Base-by-base conservation (phyloP, 768 basidiomycete genomes). In the Serendipita vermifera region DNA sequence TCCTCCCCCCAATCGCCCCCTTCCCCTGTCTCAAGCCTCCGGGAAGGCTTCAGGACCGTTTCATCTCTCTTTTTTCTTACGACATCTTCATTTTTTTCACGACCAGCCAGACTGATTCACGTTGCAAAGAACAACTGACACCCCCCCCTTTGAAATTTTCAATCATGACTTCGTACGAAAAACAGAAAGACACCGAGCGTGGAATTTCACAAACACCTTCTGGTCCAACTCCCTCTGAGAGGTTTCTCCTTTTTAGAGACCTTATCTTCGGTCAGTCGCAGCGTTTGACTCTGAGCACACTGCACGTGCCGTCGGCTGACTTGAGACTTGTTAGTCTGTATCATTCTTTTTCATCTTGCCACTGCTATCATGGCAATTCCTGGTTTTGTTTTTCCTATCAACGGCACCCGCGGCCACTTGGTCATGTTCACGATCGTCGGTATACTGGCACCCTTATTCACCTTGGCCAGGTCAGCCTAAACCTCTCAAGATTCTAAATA, bases 81-180 rank as follows among this genome's bases (percentile, higher is more conserved):
- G 46, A 51, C 46, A 11, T n/a, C n/a, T n/a, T n/a, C n/a, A n/a
- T 51, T 51, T 51, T 27, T 31, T 26, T 51, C n/a, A 51, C 46
- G 46, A 51, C 46, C 46, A 51, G 46, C 46, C 11, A 51, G 46
- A 15, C 46, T 51, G 46, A 51, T n/a, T n/a, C n/a, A n/a, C n/a
- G n/a, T n/a, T n/a, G n/a, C n/a, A n/a, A 31, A 22, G 22, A 26
- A 22, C 46, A 22, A 9, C 11, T 51, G 5, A 15, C 11, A 24
- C 15, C 39, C 3, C 17, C 39, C 5, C 39, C 26, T 20, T 41
- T 6, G 17, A 41, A 26, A 26, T 20, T 26, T 41, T 17, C 39
- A 22, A 29, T 22, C 46, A 51, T 51, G 46, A 24, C 46, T 31
- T 51, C 32, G 9, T 22, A 51, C 46, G 46, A 51, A 15, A 15